Evolutionary conservation across 345 rosid genomes (phyloP), one percentile per base, ranked within the genome.

Genomic region (Salix viminalis): DNA sequence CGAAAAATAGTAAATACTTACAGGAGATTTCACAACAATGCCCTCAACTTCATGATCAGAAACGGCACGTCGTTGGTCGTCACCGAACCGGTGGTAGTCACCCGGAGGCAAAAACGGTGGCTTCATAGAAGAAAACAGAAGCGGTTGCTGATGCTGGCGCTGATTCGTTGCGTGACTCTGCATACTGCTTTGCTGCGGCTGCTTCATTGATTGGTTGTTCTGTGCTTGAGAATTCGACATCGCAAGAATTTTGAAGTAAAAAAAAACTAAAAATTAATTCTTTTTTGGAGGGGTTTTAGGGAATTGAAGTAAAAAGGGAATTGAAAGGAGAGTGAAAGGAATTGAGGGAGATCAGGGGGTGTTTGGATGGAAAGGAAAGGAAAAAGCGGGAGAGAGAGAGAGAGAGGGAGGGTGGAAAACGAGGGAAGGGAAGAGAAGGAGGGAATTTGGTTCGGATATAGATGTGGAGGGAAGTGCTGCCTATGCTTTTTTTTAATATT

Each of bases 391-490:
- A 82, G 85, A 88, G 84, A 81, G 85, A 44, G 75, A 71, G 84
- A 71, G 82, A 76, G 85, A 84, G 82, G 79, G 82, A 28, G 84
- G 70, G 79, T 68, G 85, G 91, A 90, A 85, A 82, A 85, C 86
- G 88, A 87, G 90, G 90, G 96, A 88, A 88, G 83, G 80, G 79
- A 78, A 76, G 75, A 75, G 54, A 67, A 18, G 32, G 91, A 87
- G 89, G 89, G 93, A 87, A 87, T 89, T 90, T 91, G 92, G 99
- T 92, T 95, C 92, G 92, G 97, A 94, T 86, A 88, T 82, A 84
- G 90, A 87, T 91, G 89, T 92, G 96, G 97, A 94, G 97, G 97
- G 95, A 92, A 91, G 84, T 87, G 50, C 75, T 44, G 16, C 52
- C 7, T 34, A n/a, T 4, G n/a, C 21, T 39, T 0, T 41, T 0